phyloP scores from a whole-genome alignment of 2,329 filamentous ascomycete species.

The Ceratocystis smalleyi region DNA sequence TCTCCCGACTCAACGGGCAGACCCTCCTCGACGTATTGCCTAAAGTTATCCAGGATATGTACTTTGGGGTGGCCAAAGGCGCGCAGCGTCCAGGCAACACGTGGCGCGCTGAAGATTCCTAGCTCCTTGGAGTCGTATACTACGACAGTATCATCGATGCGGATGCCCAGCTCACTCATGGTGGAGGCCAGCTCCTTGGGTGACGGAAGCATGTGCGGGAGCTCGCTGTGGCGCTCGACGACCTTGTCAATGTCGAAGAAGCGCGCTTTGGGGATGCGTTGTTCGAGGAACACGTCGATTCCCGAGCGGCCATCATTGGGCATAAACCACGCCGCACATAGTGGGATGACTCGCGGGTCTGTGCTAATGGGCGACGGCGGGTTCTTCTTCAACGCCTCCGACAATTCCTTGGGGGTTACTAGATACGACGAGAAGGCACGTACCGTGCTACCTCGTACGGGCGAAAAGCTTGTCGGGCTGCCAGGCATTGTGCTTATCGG shows the following conservation, averaged over 20 bases:
- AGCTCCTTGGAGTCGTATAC: conserved; percentile 87
- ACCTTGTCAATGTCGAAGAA: conserved; percentile 95
- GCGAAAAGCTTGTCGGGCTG: conserved; percentile 21
- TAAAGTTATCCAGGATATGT: conserved; percentile 90
- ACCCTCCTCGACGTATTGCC: conserved; percentile 75
- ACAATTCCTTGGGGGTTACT: conserved; percentile 68
- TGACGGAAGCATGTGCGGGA: conserved; percentile 90
- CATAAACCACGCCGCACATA: conserved; percentile 92
- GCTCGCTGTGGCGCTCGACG: conserved; percentile 73
- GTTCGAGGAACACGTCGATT: conserved; percentile 61
- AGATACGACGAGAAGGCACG: conserved; percentile 59
- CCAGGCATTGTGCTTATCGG: background rate
- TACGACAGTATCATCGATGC: conserved; percentile 74
- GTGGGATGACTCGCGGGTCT: conserved; percentile 66
- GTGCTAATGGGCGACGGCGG: conserved; percentile 64
- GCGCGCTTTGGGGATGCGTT: conserved; percentile 72
- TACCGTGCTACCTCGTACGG: background rate
- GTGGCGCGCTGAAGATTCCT: conserved; percentile 84
- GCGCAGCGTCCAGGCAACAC: conserved; percentile 84
- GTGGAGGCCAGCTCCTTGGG: conserved; percentile 67
- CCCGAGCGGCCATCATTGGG: conserved; percentile 80
- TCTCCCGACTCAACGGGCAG: conserved; percentile 69
- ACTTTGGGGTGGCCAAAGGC: conserved; percentile 82
- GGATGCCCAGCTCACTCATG: conserved; percentile 79
- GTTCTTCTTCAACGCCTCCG: conserved; percentile 68